These are phyloP conservation scores for Pseudoneurospora amorphoporcata DNA, from an alignment of 495 filamentous ascomycete genomes.

Conservation along the genomic window DNA sequence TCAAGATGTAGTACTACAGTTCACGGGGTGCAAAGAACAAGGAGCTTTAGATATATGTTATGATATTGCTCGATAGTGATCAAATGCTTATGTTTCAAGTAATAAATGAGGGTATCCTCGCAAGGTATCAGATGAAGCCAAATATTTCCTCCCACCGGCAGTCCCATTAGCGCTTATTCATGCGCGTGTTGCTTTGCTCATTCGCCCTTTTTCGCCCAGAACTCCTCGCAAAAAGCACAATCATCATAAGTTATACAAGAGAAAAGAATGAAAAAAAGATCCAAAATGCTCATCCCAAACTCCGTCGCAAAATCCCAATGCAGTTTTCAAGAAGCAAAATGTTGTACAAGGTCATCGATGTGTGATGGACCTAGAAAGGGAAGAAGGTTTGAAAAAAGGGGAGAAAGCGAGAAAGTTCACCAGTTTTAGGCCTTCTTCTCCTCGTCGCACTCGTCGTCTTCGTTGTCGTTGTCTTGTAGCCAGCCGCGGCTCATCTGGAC, in stretches of 20 bases:
- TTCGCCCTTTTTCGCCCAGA: background rate
- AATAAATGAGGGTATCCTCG: background rate
- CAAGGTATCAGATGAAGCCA: background rate
- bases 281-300: background rate
- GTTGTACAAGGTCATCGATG: background rate
- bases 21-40: too few species aligned
- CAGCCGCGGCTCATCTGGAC: slow-evolving; percentile 88
- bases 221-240: background rate
- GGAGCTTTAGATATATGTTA: background rate
- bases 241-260: background rate
- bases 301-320: background rate
- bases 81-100: background rate
- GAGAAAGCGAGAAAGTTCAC: background rate
- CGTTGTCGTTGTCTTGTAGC: slow-evolving; percentile 32
- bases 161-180: background rate
- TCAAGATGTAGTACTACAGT: background rate
- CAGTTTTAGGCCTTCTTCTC: background rate
- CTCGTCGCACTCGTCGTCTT: background rate
- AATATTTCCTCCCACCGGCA: background rate
- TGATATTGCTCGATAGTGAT: background rate
- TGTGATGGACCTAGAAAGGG: background rate
- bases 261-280: background rate
- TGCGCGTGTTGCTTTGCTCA: background rate
- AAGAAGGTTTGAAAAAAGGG: background rate
- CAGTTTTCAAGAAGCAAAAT: background rate